Evolutionary conservation across 192 early-diverging fungal genomes (phyloP).

Genomic region (Bifiguratus adelaidae): DNA sequence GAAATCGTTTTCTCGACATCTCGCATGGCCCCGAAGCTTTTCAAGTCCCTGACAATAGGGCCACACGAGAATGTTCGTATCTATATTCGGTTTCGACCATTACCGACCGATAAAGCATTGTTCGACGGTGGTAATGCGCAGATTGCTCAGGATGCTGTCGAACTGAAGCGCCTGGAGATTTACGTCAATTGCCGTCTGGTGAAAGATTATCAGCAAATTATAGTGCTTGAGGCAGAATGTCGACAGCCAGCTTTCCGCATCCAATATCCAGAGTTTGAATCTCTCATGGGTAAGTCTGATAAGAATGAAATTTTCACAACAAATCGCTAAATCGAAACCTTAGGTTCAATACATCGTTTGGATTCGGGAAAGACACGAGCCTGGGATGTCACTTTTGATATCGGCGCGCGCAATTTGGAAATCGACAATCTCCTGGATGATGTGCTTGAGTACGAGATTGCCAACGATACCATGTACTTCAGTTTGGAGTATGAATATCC

Average conservation of each 20-base stretch:
- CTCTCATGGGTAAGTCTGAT: slow-evolving; percentile 36
- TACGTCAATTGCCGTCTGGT: slow-evolving; percentile 71
- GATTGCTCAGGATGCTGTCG: slow-evolving; percentile 34
- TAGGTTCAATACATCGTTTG: slow-evolving; percentile 2
- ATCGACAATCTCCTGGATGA: slow-evolving; percentile 43
- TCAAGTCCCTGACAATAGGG: slow-evolving; percentile 56
- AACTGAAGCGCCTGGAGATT: slow-evolving; percentile 59
- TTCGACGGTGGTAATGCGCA: too few relatives aligned
- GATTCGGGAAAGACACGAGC: background rate
- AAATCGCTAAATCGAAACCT: background rate
- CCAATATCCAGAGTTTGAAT: slow-evolving; percentile 24
- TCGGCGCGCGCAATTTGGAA: slow-evolving; percentile 16
- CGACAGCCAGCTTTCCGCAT: slow-evolving; percentile 37
- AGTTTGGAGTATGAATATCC: slow-evolving; percentile 36
- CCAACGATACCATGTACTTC: slow-evolving; percentile 69
- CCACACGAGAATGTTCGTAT: slow-evolving; percentile 52
- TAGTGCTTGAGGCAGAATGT: slow-evolving; percentile 49
- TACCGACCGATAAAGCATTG: slow-evolving; percentile 23
- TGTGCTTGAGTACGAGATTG: slow-evolving; percentile 50
- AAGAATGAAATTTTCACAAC: background rate
- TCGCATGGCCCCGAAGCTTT: slow-evolving; percentile 56
- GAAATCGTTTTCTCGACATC: slow-evolving; percentile 74
- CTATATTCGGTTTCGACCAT: slow-evolving; percentile 53
- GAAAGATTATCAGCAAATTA: slow-evolving; percentile 69
- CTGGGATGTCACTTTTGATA: background rate